These are phyloP conservation scores for Tilletia horrida DNA, from an alignment of 1,284 basidiomycete genomes.

Conservation along the genomic window DNA sequence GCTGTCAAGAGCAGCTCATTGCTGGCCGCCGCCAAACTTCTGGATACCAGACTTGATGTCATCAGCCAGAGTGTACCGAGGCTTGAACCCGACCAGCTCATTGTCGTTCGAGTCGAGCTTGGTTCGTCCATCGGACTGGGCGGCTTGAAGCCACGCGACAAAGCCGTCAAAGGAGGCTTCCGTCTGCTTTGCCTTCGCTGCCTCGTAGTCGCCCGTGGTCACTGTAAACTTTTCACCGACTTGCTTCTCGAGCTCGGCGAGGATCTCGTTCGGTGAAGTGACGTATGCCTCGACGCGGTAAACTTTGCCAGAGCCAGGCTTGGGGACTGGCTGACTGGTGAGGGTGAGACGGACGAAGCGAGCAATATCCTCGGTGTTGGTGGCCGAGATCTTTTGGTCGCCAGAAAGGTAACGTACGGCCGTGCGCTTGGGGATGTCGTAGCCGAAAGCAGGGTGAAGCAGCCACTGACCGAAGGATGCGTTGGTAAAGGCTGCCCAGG, in stretches of 20 bases:
- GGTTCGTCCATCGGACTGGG: neutral
- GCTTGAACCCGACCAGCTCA: conserved; percentile 11
- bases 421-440: neutral
- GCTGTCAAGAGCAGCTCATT: too few relatives aligned
- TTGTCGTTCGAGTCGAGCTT: conserved; percentile 9
- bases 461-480: conserved; percentile 2
- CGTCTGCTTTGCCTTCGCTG: neutral
- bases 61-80: conserved; percentile 4
- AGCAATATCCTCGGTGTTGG: conserved; percentile 1
- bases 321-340: conserved; percentile 1
- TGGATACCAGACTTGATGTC: neutral
- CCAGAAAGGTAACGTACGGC: neutral
- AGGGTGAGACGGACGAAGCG: neutral
- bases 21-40: neutral
- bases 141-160: neutral
- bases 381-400: neutral
- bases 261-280: neutral
- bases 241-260: neutral
- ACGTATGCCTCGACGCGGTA: conserved; percentile 7
- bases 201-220: neutral
- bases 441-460: conserved; percentile 3
- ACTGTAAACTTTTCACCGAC: neutral
- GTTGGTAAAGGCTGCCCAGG: conserved; percentile 7
- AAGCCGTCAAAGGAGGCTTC: conserved; percentile 10
- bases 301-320: neutral